Conservation (phyloP, 176 grass and related monocot species). For the Echinochloa phyllopogon region DNA sequence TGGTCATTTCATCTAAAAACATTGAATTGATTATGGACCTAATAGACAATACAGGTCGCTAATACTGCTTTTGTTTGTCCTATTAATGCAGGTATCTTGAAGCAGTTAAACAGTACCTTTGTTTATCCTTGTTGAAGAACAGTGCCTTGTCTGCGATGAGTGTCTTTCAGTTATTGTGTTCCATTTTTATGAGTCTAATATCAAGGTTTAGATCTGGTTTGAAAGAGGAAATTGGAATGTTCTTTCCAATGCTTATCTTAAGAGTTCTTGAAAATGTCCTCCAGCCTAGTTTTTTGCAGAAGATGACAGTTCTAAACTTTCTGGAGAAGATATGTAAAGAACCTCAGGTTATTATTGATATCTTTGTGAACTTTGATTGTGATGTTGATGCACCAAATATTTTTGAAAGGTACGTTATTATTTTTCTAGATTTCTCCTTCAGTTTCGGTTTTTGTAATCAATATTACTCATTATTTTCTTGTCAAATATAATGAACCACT, state of each 20-base stretch:
- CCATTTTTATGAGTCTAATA: slow-evolving; percentile 84
- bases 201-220: slow-evolving; percentile 85
- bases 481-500: slow-evolving; percentile 26
- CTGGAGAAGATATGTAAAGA: slow-evolving; percentile 89
- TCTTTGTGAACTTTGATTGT: slow-evolving; percentile 99
- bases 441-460: slow-evolving; percentile 24
- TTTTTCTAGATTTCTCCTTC: slow-evolving; percentile 14
- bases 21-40: slow-evolving; percentile 10
- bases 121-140: slow-evolving; percentile 98
- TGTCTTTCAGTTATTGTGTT: slow-evolving; percentile 93
- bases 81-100: slow-evolving; percentile 85
- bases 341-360: slow-evolving; percentile 86
- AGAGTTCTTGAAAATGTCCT: slow-evolving; percentile 94
- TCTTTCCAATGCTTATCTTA: slow-evolving; percentile 97
- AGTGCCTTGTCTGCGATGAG: slow-evolving; percentile 92
- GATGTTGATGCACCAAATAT: slow-evolving; percentile 97
- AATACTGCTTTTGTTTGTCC: slow-evolving; percentile 11
- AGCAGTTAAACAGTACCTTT: slow-evolving; percentile 92
- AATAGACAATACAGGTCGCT: slow-evolving; percentile 20
- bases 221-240: slow-evolving; percentile 98
- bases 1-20: slow-evolving; percentile 2
- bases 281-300: slow-evolving; percentile 96
- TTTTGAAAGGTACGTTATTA: slow-evolving; percentile 81
- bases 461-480: neutral
- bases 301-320: slow-evolving; percentile 94